Conservation (phyloP, 2,329 filamentous ascomycete species). For the Davidsoniella neocaledoniae region DNA sequence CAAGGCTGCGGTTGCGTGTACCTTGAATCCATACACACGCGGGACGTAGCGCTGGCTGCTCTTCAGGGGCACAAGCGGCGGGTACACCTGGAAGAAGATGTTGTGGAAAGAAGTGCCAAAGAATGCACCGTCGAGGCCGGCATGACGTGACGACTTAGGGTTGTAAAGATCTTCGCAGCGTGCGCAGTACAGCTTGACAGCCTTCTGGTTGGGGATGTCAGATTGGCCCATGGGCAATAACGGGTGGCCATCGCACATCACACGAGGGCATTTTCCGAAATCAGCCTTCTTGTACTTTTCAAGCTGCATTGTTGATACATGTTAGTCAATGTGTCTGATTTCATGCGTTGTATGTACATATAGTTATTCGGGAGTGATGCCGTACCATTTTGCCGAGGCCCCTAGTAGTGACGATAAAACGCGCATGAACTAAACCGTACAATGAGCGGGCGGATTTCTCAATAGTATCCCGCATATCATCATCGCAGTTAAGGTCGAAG, state of each 20-base stretch:
- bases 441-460: conserved; percentile 93
- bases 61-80: conserved; percentile 74
- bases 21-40: conserved; percentile 84
- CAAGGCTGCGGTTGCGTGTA: conserved; percentile 76
- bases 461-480: conserved; percentile 94
- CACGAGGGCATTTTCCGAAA: conserved; percentile 94
- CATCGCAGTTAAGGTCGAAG: conserved; percentile 95
- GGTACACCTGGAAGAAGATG: conserved; percentile 97
- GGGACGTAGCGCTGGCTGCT: conserved; percentile 74
- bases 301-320: conserved; percentile 40
- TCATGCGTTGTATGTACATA: not conserved
- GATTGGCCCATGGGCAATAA: conserved; percentile 89
- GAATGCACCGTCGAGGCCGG: conserved; percentile 90
- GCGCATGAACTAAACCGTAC: conserved; percentile 87
- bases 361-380: conserved; percentile 3
- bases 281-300: conserved; percentile 98
- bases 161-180: conserved; percentile 98
- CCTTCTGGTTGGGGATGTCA: conserved; percentile 71
- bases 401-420: conserved; percentile 91
- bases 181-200: conserved; percentile 92
- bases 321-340: conserved; percentile 1
- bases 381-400: conserved; percentile 90
- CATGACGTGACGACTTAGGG: conserved; percentile 91
- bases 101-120: conserved; percentile 98
- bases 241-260: conserved; percentile 85